Evolutionary conservation across 495 filamentous ascomycete species (phyloP), one percentile per base, ranked within the genome.

Genomic region (Penicillium odoratum): DNA sequence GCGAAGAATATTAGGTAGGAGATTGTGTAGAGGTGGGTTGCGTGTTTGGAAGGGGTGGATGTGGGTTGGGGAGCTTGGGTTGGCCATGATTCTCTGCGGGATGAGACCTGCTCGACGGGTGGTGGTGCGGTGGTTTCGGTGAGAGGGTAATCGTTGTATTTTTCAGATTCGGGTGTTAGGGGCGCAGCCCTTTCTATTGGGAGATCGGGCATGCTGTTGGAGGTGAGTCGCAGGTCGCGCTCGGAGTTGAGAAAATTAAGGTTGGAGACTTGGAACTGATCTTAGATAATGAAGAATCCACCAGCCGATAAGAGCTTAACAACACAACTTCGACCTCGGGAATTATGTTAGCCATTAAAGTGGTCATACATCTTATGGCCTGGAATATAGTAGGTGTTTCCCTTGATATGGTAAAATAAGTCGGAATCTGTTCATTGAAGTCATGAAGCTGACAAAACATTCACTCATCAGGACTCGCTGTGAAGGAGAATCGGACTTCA

Each of bases 1-100:
- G 91, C 86, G 76, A 97, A 97, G 68, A 96, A 77, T 48, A 93
- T 81, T 15, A 97, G 85, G 71, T 96, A 89, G 9, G 89, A 89
- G 59, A 88, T 61, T 38, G 87, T 92, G 71, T 90, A 94, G 57
- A 93, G 67, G 65, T 90, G 76, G 4, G 89, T 92, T n/a, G 81
- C 79, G 34, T 81, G 70, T 57, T 80, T 75, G 5, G 88, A 87
- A 16, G 73, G 62, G 6, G 63, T 63, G 38, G 7, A 15, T 28
- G 45, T 51, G 59, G 16, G 2, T n/a, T 11, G 13, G 33, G 45
- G 29, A 16, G 36, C 44, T 60, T 53, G 16, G 38, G 47, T 10
- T 45, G 45, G 28, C 57, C 64, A 66, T 63, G 31, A 25, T 58
- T 57, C 61, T 8, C 57, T 51, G 26, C 51, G 55, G n/a, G 53